Base-by-base conservation (phyloP, 108 stramenopile species). In the Skeletonema tropicum region DNA sequence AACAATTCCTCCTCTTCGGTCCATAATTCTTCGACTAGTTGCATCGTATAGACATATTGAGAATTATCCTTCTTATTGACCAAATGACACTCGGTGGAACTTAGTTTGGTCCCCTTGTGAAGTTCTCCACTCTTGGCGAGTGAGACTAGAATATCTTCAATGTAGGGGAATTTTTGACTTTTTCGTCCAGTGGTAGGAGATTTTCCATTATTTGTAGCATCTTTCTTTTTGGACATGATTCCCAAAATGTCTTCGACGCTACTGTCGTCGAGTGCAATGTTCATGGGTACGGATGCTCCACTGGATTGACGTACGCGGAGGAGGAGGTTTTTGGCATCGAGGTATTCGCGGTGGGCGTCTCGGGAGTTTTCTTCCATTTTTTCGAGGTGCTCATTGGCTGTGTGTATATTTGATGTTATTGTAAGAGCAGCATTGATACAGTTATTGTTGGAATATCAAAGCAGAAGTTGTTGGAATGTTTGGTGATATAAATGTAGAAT, bases 1-100 rank as follows among this genome's bases (percentile, higher is more conserved):
- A 78, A 78, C 3, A 78, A 70, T 33, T 78, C 77, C 32, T 77
- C 76, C 63, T 78, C 77, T 35, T 78, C 77, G 2, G 77, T 78
- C 77, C 77, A 78, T 11, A 78, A 38, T 46, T 78, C 77, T 57
- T 70, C 70, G 8, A 78, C 77, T 19, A 78, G 41, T 21, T 58
- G 33, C 77, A 78, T 78, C 0, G 77, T 57, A 55, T 71, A 66
- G 5, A 71, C 70, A 48, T 59, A 78, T 32, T 60, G 36, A 62
- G 45, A 41, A 35, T 42, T 57, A 42, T 76, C 75, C 29, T 68
- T 76, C 9, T 21, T 17, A 7, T 29, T 30, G 3, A 76, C 61
- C 7, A 70, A 26, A 61, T 76, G 45, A 11, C 29, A 21, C 30
- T 68, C 60, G 2, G 32, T 60, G 19, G 38, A 60, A 19, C 33